Percentiles rank a stretch among this genome's conserved stretches.
phyloP scores from a whole-genome alignment of 2,329 filamentous ascomycete species.

The Aureobasidium lini region DNA sequence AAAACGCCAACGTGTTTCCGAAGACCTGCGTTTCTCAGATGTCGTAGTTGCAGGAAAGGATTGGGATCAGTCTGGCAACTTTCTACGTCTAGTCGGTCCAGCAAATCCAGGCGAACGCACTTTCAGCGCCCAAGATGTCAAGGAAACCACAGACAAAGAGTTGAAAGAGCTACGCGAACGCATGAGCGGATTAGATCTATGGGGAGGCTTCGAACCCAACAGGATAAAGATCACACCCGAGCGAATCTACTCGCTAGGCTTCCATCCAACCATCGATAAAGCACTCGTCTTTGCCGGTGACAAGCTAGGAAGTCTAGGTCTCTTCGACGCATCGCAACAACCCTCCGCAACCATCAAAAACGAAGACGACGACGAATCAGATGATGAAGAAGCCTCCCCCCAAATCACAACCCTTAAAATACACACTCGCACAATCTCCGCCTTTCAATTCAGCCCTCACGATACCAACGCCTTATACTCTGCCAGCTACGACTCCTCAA shows the following conservation, averaged over 20 bases:
- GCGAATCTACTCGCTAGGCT: constrained; percentile 63
- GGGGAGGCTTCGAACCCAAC: constrained; percentile 76
- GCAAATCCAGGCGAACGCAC: constrained; percentile 77
- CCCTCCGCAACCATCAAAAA: constrained; percentile 36
- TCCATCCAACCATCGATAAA: constrained; percentile 82
- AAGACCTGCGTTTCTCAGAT: constrained; percentile 64
- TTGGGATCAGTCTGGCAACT: constrained; percentile 60
- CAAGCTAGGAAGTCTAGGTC: constrained; percentile 81
- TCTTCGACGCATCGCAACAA: constrained; percentile 80
- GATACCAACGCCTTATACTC: constrained; percentile 73
- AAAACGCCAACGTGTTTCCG: constrained; percentile 58
- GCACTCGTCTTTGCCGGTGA: constrained; percentile 88
- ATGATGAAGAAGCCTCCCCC: constrained; percentile 62
- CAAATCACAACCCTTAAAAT: constrained; percentile 85
- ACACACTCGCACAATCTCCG: constrained; percentile 80
- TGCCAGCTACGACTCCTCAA: constrained; percentile 86
- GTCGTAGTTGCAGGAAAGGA: constrained; percentile 74
- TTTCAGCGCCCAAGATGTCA: constrained; percentile 76
- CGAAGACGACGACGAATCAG: constrained; percentile 51
- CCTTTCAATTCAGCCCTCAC: constrained; percentile 67
- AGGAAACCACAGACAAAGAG: constrained; percentile 68
- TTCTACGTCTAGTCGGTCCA: constrained; percentile 59
- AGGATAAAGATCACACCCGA: constrained; percentile 88
- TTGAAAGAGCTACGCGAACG: constrained; percentile 65
- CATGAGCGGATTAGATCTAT: constrained; percentile 71